phyloP scores from a whole-genome alignment of 2,329 filamentous ascomycete species.

The Ophiostoma australiae region DNA sequence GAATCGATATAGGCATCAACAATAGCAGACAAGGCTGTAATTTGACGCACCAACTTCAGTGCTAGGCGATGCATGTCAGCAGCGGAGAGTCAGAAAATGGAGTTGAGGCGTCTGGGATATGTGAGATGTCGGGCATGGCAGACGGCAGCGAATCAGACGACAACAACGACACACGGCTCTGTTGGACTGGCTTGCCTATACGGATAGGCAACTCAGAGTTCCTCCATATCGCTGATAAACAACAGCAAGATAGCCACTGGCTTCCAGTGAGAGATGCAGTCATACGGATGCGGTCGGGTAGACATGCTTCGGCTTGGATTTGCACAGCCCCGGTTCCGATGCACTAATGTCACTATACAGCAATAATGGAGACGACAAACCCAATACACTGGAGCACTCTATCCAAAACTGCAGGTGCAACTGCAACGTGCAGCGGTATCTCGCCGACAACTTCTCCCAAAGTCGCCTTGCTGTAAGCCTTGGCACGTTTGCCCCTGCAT shows the following conservation, averaged over 20 bases:
- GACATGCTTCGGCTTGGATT: not conserved
- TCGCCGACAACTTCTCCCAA: not conserved
- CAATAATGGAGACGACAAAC: not conserved
- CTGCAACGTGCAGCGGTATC: not conserved
- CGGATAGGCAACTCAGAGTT: not conserved
- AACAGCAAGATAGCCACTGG: not conserved
- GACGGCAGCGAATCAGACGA: not conserved
- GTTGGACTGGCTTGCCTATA: not conserved
- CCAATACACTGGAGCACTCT: constrained; percentile 2
- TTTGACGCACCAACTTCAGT: not conserved
- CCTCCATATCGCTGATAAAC: not conserved
- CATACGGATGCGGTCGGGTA: constrained; percentile 2
- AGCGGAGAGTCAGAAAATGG: not conserved
- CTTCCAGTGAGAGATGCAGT: not conserved
- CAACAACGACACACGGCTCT: not conserved
- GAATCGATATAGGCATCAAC: not conserved
- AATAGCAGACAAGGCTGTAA: not conserved
- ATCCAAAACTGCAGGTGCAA: not conserved
- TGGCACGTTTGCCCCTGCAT: not conserved
- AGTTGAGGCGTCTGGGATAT: not conserved
- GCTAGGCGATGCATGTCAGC: not conserved
- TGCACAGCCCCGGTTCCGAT: not conserved
- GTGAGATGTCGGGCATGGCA: too few relatives aligned
- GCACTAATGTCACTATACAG: not conserved
- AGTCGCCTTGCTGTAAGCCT: not conserved